These are phyloP conservation scores for Penicillium paneum DNA, from an alignment of 2,329 filamentous ascomycete genomes.

Conservation along the genomic window DNA sequence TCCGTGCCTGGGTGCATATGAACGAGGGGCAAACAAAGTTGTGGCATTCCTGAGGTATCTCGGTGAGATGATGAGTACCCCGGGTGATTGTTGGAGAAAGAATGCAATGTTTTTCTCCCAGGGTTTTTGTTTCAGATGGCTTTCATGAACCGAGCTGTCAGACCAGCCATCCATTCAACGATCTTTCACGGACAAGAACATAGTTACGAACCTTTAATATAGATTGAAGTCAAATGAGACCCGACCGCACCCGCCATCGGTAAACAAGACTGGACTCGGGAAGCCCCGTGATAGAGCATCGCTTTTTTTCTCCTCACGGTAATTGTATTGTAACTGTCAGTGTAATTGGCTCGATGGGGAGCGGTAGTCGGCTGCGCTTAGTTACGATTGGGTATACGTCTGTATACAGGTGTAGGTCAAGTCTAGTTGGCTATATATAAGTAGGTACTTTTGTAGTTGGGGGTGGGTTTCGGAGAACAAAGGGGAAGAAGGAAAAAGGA, in stretches of 20 bases:
- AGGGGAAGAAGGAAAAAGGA: background rate
- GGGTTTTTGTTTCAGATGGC: constrained; percentile 3
- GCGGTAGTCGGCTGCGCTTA: background rate
- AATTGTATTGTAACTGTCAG: background rate
- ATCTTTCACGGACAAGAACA: background rate
- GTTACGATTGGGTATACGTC: background rate
- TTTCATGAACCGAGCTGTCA: background rate
- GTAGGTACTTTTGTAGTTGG: no score
- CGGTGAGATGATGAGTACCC: background rate
- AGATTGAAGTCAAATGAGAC: background rate
- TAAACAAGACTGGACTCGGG: constrained; percentile 17
- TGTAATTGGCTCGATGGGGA: background rate
- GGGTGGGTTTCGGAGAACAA: background rate
- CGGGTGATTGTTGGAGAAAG: background rate
- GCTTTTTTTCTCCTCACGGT: constrained; percentile 5
- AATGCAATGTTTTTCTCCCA: background rate
- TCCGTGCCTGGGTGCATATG: constrained; percentile 20
- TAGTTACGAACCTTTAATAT: background rate
- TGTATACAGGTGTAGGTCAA: background rate
- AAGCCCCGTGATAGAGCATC: constrained; percentile 14
- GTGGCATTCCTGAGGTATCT: constrained; percentile 14
- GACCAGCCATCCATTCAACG: no score
- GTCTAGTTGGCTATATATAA: no score
- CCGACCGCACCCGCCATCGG: constrained; percentile 21
- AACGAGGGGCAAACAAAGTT: constrained; percentile 19